Conservation (phyloP, 257 asterid genomes). For the Osmanthus fragrans region DNA sequence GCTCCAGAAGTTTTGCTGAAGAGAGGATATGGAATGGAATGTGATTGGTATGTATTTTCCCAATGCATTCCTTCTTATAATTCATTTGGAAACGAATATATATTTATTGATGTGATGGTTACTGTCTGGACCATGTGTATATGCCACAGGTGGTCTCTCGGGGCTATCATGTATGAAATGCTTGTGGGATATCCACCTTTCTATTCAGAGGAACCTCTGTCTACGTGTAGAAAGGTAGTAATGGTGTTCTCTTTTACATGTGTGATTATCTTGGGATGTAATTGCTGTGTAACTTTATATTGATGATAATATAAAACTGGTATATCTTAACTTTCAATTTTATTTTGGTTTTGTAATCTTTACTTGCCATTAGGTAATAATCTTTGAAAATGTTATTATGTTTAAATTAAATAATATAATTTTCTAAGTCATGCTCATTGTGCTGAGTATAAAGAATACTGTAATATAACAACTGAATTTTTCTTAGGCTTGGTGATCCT, state of each 20-base stretch:
- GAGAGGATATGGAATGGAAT: constrained; percentile 97
- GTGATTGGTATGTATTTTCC: constrained; percentile 75
- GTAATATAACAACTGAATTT: background rate
- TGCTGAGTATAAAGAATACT: background rate
- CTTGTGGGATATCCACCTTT: constrained; percentile 99
- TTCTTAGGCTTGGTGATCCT: background rate
- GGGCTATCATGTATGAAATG: constrained; percentile 99
- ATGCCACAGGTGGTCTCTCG: constrained; percentile 87
- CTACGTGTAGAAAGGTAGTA: constrained; percentile 88
- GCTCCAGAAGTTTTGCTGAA: constrained; percentile 95
- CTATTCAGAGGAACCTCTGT: constrained; percentile 97
- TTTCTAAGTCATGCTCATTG: background rate
- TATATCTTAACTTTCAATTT: background rate
- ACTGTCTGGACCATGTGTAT: constrained; percentile 18
- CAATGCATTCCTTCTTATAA: constrained; percentile 14
- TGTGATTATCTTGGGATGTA: background rate
- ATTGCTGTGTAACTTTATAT: background rate
- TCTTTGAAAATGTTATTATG: background rate
- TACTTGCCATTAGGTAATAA: background rate
- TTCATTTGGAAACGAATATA: constrained; percentile 12
- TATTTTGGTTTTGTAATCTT: background rate
- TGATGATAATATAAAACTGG: background rate
- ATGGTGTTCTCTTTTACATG: background rate
- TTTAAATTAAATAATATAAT: background rate
- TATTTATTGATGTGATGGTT: constrained; percentile 18